phyloP scores from a whole-genome alignment of 257 asterid species.

The Handroanthus guayacan region DNA sequence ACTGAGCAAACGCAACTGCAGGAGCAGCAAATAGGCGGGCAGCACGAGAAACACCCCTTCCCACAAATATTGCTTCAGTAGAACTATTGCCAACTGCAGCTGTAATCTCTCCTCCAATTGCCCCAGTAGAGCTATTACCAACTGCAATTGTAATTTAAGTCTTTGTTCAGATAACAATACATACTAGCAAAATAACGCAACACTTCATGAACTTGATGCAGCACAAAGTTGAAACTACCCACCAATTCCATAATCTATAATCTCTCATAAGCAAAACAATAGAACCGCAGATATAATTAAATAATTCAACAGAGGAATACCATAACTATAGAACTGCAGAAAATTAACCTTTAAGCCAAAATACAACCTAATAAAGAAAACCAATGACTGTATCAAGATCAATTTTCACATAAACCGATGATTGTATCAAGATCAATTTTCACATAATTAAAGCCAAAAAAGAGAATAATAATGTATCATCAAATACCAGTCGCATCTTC shows the following conservation, averaged over 20 bases:
- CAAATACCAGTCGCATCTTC: too few relatives aligned
- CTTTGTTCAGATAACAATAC: constrained; percentile 29
- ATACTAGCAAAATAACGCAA: neutral
- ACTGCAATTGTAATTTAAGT: constrained; percentile 47
- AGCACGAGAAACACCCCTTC: constrained; percentile 91
- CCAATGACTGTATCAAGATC: too few relatives aligned
- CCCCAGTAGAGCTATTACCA: constrained; percentile 75
- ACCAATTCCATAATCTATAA: neutral
- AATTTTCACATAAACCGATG: too few relatives aligned
- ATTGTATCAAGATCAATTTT: too few relatives aligned
- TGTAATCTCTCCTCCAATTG: constrained; percentile 48
- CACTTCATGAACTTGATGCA: constrained; percentile 14
- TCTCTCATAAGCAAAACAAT: too few relatives aligned
- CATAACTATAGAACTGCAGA: too few relatives aligned
- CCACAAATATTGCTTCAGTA: constrained; percentile 79
- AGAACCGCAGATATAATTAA: too few relatives aligned
- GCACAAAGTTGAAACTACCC: constrained; percentile 17
- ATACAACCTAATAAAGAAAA: too few relatives aligned
- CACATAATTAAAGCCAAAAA: too few relatives aligned
- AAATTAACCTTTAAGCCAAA: too few relatives aligned
- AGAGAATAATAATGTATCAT: too few relatives aligned
- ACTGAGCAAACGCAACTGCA: constrained; percentile 76
- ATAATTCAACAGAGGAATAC: too few relatives aligned
- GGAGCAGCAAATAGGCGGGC: constrained; percentile 91
- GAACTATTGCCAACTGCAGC: constrained; percentile 64